Conservation (phyloP, 495 filamentous ascomycete genomes). For the Mytilinidion resinicola region DNA sequence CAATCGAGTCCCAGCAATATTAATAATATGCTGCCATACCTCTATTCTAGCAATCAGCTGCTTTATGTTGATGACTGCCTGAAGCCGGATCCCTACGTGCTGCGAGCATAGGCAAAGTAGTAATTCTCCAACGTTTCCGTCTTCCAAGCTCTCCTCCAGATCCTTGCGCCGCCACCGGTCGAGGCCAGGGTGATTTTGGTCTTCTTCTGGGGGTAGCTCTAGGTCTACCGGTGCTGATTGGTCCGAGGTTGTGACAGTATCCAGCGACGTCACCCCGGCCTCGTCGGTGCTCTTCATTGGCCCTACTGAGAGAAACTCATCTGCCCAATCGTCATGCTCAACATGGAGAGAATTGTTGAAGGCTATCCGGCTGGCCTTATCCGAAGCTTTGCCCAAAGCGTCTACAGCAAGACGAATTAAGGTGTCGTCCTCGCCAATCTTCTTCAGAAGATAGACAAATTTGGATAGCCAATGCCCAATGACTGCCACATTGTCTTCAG, state of each 20-base stretch:
- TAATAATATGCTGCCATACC: conserved; percentile 46
- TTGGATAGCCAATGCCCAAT: conserved; percentile 52
- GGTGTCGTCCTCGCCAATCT: conserved; percentile 40
- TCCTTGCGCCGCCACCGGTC: conserved; percentile 68
- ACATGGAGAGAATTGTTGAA: conserved; percentile 14
- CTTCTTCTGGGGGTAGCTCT: conserved; percentile 35
- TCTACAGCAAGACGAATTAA: conserved; percentile 42
- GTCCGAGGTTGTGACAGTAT: conserved; percentile 1
- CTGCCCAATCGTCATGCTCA: conserved; percentile 22
- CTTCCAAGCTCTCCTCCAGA: conserved; percentile 64
- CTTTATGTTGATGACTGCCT: conserved; percentile 62
- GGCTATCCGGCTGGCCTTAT: conserved; percentile 4
- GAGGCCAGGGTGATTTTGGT: conserved; percentile 53
- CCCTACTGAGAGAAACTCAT: conserved; percentile 12
- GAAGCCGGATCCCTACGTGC: conserved; percentile 63
- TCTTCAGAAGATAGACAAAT: conserved; percentile 43
- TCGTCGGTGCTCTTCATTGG: conserved; percentile 1
- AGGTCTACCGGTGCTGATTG: not conserved
- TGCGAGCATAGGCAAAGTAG: conserved; percentile 69
- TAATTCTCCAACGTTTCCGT: conserved; percentile 59
- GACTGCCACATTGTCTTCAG: conserved; percentile 32
- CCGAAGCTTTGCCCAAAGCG: conserved; percentile 31
- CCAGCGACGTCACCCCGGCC: too few relatives aligned
- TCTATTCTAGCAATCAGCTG: conserved; percentile 62
- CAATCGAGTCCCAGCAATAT: conserved; percentile 25